phyloP scores from a whole-genome alignment of 2,329 filamentous ascomycete genomes.

The Fusarium phyllophilum region DNA sequence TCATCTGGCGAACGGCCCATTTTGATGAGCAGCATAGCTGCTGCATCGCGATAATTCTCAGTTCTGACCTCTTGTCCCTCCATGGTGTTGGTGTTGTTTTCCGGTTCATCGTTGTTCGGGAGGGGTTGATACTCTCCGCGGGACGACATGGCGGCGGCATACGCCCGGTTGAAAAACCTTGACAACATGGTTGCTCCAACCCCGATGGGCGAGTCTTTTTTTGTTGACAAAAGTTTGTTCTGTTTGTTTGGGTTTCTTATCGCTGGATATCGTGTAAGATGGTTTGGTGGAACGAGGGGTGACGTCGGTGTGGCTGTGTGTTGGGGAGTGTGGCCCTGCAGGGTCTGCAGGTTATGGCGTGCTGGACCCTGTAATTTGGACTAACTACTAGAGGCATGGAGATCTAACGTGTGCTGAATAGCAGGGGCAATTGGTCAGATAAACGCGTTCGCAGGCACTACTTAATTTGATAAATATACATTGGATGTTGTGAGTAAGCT shows the following conservation, averaged over 20 bases:
- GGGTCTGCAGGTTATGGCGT: neutral
- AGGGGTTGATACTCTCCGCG: slow-evolving; percentile 40
- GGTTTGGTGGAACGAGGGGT: slow-evolving; percentile 8
- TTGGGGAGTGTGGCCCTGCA: neutral
- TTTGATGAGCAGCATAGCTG: slow-evolving; percentile 57
- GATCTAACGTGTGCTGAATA: too few relatives aligned
- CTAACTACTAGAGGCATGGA: too few relatives aligned
- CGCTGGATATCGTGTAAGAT: slow-evolving; percentile 8
- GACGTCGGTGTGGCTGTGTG: slow-evolving; percentile 11
- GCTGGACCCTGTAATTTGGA: neutral
- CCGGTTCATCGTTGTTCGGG: slow-evolving; percentile 32
- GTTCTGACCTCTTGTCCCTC: neutral
- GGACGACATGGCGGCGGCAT: neutral
- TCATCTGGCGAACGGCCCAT: slow-evolving; percentile 51
- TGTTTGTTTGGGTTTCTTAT: neutral
- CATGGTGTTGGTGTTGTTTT: slow-evolving; percentile 8
- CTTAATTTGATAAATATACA: too few relatives aligned
- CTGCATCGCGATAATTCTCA: slow-evolving; percentile 52
- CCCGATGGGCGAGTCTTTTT: slow-evolving; percentile 19
- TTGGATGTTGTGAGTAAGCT: too few relatives aligned
- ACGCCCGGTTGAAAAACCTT: slow-evolving; percentile 23
- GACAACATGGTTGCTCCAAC: slow-evolving; percentile 31
- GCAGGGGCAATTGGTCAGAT: too few relatives aligned
- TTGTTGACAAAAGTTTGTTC: slow-evolving; percentile 2
- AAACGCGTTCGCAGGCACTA: too few relatives aligned